phyloP scores from a whole-genome alignment of 2,329 filamentous ascomycete species.

The Ambrosiella beaveri region DNA sequence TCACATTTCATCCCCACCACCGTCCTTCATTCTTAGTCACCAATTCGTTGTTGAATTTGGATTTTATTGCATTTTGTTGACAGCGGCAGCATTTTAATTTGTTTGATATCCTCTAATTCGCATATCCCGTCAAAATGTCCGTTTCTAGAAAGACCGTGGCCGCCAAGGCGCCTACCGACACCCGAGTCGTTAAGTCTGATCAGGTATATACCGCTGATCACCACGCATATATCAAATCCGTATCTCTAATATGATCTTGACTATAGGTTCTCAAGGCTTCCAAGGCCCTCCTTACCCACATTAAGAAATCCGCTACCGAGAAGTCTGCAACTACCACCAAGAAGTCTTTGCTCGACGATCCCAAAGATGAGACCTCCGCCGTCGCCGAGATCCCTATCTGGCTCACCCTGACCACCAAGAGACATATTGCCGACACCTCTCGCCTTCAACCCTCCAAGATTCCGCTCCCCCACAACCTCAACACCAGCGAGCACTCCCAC shows the following conservation, averaged over 20 bases:
- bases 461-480: constrained; percentile 56
- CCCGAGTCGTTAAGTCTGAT: constrained; percentile 2
- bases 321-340: constrained; percentile 30
- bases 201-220: constrained; percentile 3
- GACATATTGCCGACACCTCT: constrained; percentile 52
- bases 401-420: constrained; percentile 47
- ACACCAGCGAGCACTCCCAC: constrained; percentile 45
- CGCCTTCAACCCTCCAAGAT: constrained; percentile 75
- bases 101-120: not conserved
- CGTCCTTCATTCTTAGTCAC: not conserved
- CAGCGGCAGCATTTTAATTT: not conserved
- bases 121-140: constrained; percentile 5
- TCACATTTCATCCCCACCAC: not conserved
- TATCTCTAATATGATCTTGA: not conserved
- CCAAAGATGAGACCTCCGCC: constrained; percentile 19
- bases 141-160: constrained; percentile 8
- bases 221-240: not conserved
- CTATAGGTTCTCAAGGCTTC: constrained; percentile 42
- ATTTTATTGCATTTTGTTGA: not conserved
- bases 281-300: constrained; percentile 43
- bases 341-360: constrained; percentile 37
- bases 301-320: constrained; percentile 37
- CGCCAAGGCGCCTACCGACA: constrained; percentile 5
- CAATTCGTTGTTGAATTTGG: not conserved
- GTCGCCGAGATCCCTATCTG: constrained; percentile 37